Base-by-base conservation (phyloP, 192 early-diverging fungal species). In the Rhizoclosmatium globosum region DNA sequence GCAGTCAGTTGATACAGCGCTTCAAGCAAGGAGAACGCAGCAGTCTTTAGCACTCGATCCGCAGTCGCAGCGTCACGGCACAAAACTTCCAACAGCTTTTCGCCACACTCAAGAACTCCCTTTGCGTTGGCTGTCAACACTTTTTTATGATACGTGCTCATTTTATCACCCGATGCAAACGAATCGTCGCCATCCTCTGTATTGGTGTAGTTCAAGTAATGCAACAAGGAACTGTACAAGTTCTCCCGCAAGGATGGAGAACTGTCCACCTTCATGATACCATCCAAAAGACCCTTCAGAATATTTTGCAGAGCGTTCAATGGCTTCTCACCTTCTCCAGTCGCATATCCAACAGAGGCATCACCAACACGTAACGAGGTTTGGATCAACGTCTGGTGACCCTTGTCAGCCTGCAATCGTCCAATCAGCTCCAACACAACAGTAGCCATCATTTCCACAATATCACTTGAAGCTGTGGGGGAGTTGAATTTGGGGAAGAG, bases 1-100 rank as follows among this genome's bases (percentile, higher is more conserved):
- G 64, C 77, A 42, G 82, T 68, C 65, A 87, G 50, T 15, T 81
- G 73, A 68, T 86, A 88, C 3, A 99, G 80, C 0, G 91, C 90
- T 57, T 93, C 91, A 47, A 98, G 83, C 3, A 93, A 81, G 4
- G 89, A 89, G 69, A 96, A 95, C 0, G 97, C 94, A 3, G 95
- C 91, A 4, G 94, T 94, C 67, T 94, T 93, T 91, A 93, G 95
- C 2, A 94, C 90, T 50, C 90, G 91, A 42, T 89, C 87, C 3
- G 91, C 93, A 74, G 95, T 94, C 2, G 92, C 89, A 0, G 96
- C 97, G 85, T 99, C 97, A 3, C 88, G 85, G 68, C 92, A 91
- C 4, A 94, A 81, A 0, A 90, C 74, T 68, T 95, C 93, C 39
- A 97, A 83, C 64, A 97, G 82, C 15, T 88, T 84, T 46, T 95